Evolutionary conservation across 768 basidiomycete genomes (phyloP).

Genomic region (Galerina sulciceps): DNA sequence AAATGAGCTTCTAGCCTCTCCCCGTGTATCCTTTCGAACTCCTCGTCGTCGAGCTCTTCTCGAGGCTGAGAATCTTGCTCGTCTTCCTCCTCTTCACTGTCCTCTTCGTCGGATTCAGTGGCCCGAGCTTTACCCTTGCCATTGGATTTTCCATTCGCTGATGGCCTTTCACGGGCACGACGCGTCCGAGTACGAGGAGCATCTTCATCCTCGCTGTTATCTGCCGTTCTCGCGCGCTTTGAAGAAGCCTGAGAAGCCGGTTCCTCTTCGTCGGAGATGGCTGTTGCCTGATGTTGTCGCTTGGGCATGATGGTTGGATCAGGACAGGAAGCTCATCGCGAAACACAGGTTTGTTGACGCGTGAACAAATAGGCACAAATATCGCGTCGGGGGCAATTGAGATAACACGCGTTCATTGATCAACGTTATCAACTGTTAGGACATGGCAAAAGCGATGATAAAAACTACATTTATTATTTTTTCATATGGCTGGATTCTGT

Average conservation of each 20-base stretch:
- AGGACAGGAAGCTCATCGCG: not conserved
- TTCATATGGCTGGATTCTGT: no score
- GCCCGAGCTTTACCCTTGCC: conserved; percentile 37
- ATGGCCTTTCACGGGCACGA: not conserved
- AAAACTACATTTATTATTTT: no score
- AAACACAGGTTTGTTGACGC: conserved; percentile 8
- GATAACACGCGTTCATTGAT: not conserved
- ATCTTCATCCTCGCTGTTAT: conserved; percentile 29
- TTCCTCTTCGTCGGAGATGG: conserved; percentile 46
- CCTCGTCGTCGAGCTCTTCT: conserved; percentile 63
- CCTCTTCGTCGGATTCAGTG: conserved; percentile 35
- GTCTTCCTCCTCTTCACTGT: conserved; percentile 30
- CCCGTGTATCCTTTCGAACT: conserved; percentile 66
- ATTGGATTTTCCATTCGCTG: conserved; percentile 25
- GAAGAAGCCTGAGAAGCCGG: conserved; percentile 25
- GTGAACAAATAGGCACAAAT: conserved; percentile 4
- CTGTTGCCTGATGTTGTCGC: conserved; percentile 45
- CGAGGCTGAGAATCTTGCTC: conserved; percentile 40
- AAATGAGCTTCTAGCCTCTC: conserved; percentile 59
- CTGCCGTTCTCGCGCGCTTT: conserved; percentile 36
- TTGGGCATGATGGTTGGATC: conserved; percentile 51
- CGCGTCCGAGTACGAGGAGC: conserved; percentile 21
- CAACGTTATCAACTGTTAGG: no score
- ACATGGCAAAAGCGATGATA: no score
- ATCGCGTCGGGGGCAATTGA: not conserved